Base-by-base conservation (phyloP, 306 rosid genomes). In the Pyrus pyrifolia region DNA sequence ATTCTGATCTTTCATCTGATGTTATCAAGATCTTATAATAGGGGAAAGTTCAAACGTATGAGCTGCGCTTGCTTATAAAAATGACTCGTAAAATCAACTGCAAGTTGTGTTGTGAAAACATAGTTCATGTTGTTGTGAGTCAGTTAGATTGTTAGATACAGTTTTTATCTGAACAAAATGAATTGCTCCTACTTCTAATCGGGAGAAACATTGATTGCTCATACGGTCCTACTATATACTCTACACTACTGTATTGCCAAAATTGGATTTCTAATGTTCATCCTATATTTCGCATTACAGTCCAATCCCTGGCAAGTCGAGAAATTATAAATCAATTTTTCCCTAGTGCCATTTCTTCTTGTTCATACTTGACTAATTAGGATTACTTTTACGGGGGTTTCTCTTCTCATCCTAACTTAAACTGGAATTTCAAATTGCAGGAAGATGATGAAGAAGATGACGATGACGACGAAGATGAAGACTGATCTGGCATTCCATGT, bases 391-490 rank as follows among this genome's bases (percentile, higher is more conserved):
- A 3, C 4, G 8, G 27, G 55, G 27, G 25, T 15, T 33, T 11
- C 55, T 51, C 23, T 11, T 10, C 11, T 19, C 73, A 25, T 79
- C 68, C 45, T 66, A 73, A 67, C 82, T 55, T 27, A 25, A 18
- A 6, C 25, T 40, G 22, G 51, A 45, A n/a, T 59, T 68, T 68
- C n/a, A 52, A 59, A 31, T 45, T 74, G 45, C 70, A 73, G 80
- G 62, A 80, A n/a, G 83, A 74, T 4, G 81, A 78, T 8, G 83
- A 74, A 22, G 83, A 58, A 11, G 78, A 74, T 0, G 79, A 79
- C 0, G 83, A 73, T 8, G 83, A 79, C 0, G 83, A 80, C 17
- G 83, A 80, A 25, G 83, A 80, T 1, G 83, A 80, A 17, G 83
- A 80, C 74, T 80, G 76, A 80, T 51, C 59, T 21, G 29, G 71